These are phyloP conservation scores for Curvularia hawaiiensis DNA, from an alignment of 2,329 filamentous ascomycete species.

Conservation along the genomic window DNA sequence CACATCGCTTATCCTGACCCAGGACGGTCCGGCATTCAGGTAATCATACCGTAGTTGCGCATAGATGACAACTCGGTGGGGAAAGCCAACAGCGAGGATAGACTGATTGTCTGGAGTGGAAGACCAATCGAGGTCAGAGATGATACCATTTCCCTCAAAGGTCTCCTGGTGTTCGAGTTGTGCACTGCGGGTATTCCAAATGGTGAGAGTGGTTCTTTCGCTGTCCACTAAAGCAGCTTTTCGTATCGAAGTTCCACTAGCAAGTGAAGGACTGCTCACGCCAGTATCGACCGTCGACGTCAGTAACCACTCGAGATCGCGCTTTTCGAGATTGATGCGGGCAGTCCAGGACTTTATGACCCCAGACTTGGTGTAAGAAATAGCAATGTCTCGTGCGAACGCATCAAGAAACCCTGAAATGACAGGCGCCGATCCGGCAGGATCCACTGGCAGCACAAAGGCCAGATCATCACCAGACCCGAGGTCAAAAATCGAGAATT, in stretches of 20 bases:
- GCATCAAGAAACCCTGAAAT: constrained; percentile 82
- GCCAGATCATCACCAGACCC: constrained; percentile 58
- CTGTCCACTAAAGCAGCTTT: constrained; percentile 84
- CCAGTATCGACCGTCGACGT: constrained; percentile 84
- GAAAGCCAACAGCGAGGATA: constrained; percentile 89
- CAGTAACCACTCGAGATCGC: constrained; percentile 76
- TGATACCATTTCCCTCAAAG: constrained; percentile 73
- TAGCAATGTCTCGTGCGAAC: constrained; percentile 83
- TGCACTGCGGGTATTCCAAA: constrained; percentile 86
- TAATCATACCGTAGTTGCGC: constrained; percentile 93
- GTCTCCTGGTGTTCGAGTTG: constrained; percentile 81
- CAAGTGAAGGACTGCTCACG: constrained; percentile 72
- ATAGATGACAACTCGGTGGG: constrained; percentile 80
- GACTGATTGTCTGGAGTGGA: constrained; percentile 88
- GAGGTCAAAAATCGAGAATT: constrained; percentile 76
- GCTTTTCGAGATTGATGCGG: constrained; percentile 65
- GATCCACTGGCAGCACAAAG: constrained; percentile 80
- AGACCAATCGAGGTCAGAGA: constrained; percentile 92
- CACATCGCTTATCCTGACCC: constrained; percentile 84
- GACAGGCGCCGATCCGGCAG: constrained; percentile 74
- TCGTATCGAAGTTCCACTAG: constrained; percentile 83
- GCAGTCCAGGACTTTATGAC: constrained; percentile 85
- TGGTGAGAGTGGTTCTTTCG: constrained; percentile 75
- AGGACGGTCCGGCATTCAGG: constrained; percentile 84
- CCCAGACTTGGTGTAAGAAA: constrained; percentile 80